phyloP scores from a whole-genome alignment of 1,284 basidiomycete genomes.

The Agroathelia rolfsii region DNA sequence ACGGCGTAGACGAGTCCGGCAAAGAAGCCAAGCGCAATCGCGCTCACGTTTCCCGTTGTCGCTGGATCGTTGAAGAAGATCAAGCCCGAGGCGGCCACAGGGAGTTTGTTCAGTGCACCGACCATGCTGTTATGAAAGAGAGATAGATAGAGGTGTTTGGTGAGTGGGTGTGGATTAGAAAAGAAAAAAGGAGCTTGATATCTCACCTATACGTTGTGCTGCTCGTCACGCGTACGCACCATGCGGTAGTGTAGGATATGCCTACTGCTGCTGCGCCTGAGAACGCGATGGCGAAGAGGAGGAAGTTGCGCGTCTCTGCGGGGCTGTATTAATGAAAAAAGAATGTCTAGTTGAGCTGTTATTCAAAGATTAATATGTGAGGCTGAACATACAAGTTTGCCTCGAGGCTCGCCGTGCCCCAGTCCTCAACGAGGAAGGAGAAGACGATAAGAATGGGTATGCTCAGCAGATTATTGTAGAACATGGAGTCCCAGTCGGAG shows the following conservation, averaged over 20 bases:
- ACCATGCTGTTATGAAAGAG: slow-evolving; percentile 75
- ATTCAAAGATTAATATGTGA: slow-evolving; percentile 2
- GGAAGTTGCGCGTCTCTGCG: slow-evolving; percentile 65
- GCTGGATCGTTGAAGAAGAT: slow-evolving; percentile 89
- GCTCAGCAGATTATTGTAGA: slow-evolving; percentile 96
- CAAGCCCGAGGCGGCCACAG: slow-evolving; percentile 94
- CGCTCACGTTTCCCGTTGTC: slow-evolving; percentile 81
- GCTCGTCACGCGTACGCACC: slow-evolving; percentile 94
- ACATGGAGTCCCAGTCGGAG: slow-evolving; percentile 99
- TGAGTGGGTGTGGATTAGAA: slow-evolving; percentile 9
- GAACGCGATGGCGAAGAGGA: slow-evolving; percentile 87
- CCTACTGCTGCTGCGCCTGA: slow-evolving; percentile 95
- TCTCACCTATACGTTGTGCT: slow-evolving; percentile 91
- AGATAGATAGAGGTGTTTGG: slow-evolving; percentile 7
- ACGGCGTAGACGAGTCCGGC: slow-evolving; percentile 86
- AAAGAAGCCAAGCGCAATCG: slow-evolving; percentile 84
- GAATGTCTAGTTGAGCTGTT: slow-evolving; percentile 8
- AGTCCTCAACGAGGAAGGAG: slow-evolving; percentile 85
- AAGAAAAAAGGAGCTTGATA: slow-evolving; percentile 3
- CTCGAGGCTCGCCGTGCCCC: slow-evolving; percentile 71
- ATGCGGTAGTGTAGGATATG: slow-evolving; percentile 97
- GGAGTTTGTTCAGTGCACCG: slow-evolving; percentile 96
- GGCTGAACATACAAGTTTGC: slow-evolving; percentile 73
- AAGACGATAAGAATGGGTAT: slow-evolving; percentile 84
- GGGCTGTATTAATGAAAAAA: slow-evolving; percentile 59